phyloP scores from a whole-genome alignment of 495 filamentous ascomycete species.

The Trichocladium uniseriatum region DNA sequence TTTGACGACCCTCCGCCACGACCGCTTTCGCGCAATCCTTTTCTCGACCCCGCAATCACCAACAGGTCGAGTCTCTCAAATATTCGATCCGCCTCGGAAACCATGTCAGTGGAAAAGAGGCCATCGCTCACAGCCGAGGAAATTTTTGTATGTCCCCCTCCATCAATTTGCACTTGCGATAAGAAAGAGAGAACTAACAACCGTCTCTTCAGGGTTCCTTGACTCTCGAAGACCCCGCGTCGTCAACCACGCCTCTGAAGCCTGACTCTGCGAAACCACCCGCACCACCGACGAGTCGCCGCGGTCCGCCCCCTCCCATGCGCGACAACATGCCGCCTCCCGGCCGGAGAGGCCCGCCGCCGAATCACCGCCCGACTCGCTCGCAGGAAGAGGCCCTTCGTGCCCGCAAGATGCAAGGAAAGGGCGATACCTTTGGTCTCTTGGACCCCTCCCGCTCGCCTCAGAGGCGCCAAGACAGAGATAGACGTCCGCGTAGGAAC shows the following conservation, averaged over 20 bases:
- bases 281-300: constrained; percentile 30
- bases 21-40: constrained; percentile 82
- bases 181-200: constrained; percentile 6
- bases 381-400: constrained; percentile 53
- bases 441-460: constrained; percentile 30
- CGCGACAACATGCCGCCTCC: constrained; percentile 45
- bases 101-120: constrained; percentile 46
- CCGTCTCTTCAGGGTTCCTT: constrained; percentile 37
- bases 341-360: constrained; percentile 31
- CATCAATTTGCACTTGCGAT: neutral
- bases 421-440: constrained; percentile 24
- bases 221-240: constrained; percentile 34
- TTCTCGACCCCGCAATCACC: constrained; percentile 62
- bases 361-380: constrained; percentile 48
- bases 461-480: constrained; percentile 34
- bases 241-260: constrained; percentile 25
- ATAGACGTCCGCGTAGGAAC: constrained; percentile 67
- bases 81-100: constrained; percentile 35
- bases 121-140: constrained; percentile 61
- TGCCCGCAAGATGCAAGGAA: constrained; percentile 33
- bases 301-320: constrained; percentile 31
- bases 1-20: constrained; percentile 52
- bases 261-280: constrained; percentile 33
- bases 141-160: constrained; percentile 66
- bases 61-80: constrained; percentile 39